A percentile compares a stretch with the other conserved stretches of the same genome.
These are phyloP conservation scores for Lachancea sp. DNA, from an alignment of 805 yeast genomes.

Conservation along the genomic window DNA sequence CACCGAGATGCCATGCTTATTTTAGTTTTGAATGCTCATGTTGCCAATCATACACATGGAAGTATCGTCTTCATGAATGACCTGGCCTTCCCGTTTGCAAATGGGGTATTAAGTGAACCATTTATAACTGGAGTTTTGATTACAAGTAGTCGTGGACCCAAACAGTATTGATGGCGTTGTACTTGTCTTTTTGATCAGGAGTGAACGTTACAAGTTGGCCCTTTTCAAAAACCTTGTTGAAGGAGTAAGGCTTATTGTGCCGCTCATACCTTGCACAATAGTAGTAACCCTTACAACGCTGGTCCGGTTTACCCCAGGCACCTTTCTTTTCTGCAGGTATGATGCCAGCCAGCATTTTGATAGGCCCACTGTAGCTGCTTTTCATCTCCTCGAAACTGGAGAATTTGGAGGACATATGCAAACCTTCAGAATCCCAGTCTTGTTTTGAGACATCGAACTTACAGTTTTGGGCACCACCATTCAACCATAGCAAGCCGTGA, in stretches of 20 bases:
- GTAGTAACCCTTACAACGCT: slow-evolving; percentile 12
- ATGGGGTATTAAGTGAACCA: background rate
- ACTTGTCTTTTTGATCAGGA: background rate
- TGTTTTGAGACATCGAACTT: slow-evolving; percentile 10
- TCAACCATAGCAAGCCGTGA: slow-evolving; percentile 15
- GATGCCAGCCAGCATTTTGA: slow-evolving; percentile 9
- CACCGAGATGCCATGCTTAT: too few relatives aligned
- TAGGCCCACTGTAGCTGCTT: slow-evolving; percentile 5
- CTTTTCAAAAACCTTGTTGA: slow-evolving; percentile 6
- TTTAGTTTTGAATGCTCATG: background rate
- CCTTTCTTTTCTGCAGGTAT: slow-evolving; percentile 8
- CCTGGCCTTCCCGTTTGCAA: background rate
- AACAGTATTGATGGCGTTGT: slow-evolving; percentile 6
- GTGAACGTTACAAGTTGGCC: slow-evolving; percentile 8
- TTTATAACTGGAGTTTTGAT: background rate
- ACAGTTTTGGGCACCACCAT: slow-evolving; percentile 20
- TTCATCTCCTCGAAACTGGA: slow-evolving; percentile 8
- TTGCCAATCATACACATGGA: too few relatives aligned
- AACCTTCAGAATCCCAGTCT: slow-evolving; percentile 12
- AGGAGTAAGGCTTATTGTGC: slow-evolving; percentile 12
- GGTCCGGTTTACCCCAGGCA: slow-evolving; percentile 9
- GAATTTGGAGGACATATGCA: slow-evolving; percentile 2
- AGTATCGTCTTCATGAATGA: too few relatives aligned
- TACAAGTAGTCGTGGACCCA: slow-evolving; percentile 5
- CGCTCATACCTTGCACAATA: slow-evolving; percentile 11